phyloP scores from a whole-genome alignment of 495 filamentous ascomycete species.

The Penicillium maclennaniae region DNA sequence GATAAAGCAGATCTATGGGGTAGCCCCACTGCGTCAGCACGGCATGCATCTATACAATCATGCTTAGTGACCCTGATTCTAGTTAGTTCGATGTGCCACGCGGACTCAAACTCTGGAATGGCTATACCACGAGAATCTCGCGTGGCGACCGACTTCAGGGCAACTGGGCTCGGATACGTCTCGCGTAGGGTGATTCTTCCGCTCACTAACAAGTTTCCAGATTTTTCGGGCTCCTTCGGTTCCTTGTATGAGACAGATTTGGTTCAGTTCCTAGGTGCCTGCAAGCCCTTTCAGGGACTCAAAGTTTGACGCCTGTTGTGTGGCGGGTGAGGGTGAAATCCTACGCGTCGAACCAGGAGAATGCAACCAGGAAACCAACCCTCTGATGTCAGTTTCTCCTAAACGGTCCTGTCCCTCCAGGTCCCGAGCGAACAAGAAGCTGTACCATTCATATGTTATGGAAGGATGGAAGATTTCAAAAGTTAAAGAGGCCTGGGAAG shows the following conservation, averaged over 20 bases:
- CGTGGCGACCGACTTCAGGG: neutral
- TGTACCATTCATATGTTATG: neutral
- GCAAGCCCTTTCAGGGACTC: neutral
- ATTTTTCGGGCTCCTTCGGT: neutral
- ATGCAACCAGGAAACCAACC: neutral
- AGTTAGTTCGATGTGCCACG: neutral
- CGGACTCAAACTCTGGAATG: too few species aligned
- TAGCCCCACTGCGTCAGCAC: neutral
- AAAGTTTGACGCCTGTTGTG: neutral
- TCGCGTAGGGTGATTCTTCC: neutral
- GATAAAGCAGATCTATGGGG: neutral
- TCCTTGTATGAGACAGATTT: neutral
- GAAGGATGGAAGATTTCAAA: slow-evolving; percentile 3
- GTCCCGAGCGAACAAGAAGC: neutral
- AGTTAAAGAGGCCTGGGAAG: neutral
- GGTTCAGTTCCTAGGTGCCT: slow-evolving; percentile 1
- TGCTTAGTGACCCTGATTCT: neutral
- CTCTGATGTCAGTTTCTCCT: slow-evolving; percentile 1
- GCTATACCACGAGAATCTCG: neutral
- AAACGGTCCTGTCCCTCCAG: neutral
- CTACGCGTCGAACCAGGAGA: neutral
- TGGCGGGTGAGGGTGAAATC: neutral
- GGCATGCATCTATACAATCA: neutral
- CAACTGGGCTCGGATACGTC: neutral
- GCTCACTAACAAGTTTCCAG: neutral